Evolutionary conservation across 2,329 filamentous ascomycete species (phyloP).

Genomic region (Zelopaecilomyces penicillatus): DNA sequence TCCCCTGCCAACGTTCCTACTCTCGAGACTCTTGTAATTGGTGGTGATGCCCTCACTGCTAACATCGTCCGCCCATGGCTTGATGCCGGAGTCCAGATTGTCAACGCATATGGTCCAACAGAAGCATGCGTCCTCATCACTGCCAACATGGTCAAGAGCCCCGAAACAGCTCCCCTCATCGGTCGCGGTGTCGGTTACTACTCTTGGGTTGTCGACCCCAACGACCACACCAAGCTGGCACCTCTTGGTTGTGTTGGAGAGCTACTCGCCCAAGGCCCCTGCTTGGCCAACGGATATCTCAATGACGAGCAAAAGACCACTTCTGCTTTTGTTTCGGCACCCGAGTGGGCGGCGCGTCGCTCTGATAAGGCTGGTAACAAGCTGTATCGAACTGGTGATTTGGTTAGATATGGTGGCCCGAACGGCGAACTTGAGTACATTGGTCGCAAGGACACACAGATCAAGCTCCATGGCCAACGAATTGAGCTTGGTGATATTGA

Average conservation of each 20-base stretch:
- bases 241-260: constrained; percentile 35
- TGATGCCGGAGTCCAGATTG: neutral
- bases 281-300: constrained; percentile 44
- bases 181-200: neutral
- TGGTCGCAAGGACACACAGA: constrained; percentile 17
- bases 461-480: constrained; percentile 40
- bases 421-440: constrained; percentile 13
- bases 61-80: neutral
- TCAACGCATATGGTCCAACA: neutral
- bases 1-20: neutral
- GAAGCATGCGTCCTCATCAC: neutral
- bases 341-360: constrained; percentile 30
- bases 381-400: constrained; percentile 15
- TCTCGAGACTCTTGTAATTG: neutral
- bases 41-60: neutral
- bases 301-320: constrained; percentile 22
- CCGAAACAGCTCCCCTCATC: neutral
- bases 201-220: constrained; percentile 26
- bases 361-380: neutral
- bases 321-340: constrained; percentile 40
- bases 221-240: constrained; percentile 27
- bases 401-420: constrained; percentile 20
- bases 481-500: constrained; percentile 32
- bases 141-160: neutral
- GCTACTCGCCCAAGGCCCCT: constrained; percentile 38